phyloP scores from a whole-genome alignment of 192 early-diverging fungal genomes.

The Coemansia sp. region DNA sequence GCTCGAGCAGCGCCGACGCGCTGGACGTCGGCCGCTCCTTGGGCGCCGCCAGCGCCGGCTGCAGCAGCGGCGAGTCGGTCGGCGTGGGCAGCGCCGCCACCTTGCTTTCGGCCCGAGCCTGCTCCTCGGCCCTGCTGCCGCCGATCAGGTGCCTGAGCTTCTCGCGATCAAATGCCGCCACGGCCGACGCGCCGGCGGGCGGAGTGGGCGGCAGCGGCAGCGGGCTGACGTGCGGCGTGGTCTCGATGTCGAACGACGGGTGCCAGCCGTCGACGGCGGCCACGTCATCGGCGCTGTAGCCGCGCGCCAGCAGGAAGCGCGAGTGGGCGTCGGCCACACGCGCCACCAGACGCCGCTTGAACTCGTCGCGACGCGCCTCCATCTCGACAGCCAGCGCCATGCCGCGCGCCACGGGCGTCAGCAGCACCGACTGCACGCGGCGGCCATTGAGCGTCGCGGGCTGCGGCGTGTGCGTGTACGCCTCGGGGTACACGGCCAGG shows the following conservation, averaged over 20 bases:
- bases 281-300: slow-evolving; percentile 6
- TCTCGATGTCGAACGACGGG: slow-evolving; percentile 35
- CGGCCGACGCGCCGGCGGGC: neutral
- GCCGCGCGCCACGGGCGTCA: slow-evolving; percentile 21
- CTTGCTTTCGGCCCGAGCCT: neutral
- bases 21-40: slow-evolving; percentile 4
- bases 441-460: slow-evolving; percentile 18
- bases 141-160: slow-evolving; percentile 36
- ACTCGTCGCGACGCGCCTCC: slow-evolving; percentile 24
- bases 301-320: slow-evolving; percentile 21
- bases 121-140: neutral
- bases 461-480: slow-evolving; percentile 38
- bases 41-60: neutral
- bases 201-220: slow-evolving; percentile 24
- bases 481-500: slow-evolving; percentile 49
- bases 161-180: slow-evolving; percentile 26
- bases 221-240: slow-evolving; percentile 11
- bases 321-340: slow-evolving; percentile 15
- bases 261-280: slow-evolving; percentile 13
- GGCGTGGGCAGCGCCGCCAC: slow-evolving; percentile 17
- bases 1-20: slow-evolving; percentile 37
- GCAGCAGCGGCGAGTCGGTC: slow-evolving; percentile 21
- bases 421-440: slow-evolving; percentile 31
- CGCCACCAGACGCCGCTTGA: slow-evolving; percentile 7
- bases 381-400: slow-evolving; percentile 28